Conservation (phyloP, 1,284 basidiomycete species). For the Ganoderma sinense region DNA sequence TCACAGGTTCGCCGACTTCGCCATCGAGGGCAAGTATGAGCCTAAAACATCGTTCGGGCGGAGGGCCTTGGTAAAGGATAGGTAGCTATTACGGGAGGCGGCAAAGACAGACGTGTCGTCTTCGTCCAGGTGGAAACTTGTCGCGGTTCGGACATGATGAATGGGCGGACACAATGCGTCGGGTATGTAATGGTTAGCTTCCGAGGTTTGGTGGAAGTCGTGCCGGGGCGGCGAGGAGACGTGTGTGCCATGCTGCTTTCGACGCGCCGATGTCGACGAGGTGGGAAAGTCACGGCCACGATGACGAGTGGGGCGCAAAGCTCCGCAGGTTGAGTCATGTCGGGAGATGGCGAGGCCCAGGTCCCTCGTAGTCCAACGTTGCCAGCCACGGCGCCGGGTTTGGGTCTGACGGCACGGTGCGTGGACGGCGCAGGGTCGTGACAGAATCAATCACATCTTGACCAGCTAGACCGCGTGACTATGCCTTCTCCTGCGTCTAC, state of each 20-base stretch:
- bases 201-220: neutral
- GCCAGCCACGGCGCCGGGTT: neutral
- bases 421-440: neutral
- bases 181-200: neutral
- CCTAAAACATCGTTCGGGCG: neutral
- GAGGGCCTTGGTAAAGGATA: neutral
- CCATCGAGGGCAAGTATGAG: neutral
- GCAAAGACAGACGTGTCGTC: neutral
- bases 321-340: neutral
- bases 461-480: neutral
- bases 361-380: neutral
- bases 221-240: neutral
- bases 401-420: neutral
- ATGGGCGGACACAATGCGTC: neutral
- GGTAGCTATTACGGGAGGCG: neutral
- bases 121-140: neutral
- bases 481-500: neutral
- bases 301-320: neutral
- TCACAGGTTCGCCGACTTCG: neutral
- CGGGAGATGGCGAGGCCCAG: neutral
- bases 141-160: neutral
- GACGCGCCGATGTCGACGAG: neutral
- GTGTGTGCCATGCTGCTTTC: neutral
- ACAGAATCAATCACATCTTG: neutral
- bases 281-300: neutral